These are phyloP conservation scores for Pseudogymnoascus sp. DNA, from an alignment of 2,329 filamentous ascomycete species.

Conservation along the genomic window DNA sequence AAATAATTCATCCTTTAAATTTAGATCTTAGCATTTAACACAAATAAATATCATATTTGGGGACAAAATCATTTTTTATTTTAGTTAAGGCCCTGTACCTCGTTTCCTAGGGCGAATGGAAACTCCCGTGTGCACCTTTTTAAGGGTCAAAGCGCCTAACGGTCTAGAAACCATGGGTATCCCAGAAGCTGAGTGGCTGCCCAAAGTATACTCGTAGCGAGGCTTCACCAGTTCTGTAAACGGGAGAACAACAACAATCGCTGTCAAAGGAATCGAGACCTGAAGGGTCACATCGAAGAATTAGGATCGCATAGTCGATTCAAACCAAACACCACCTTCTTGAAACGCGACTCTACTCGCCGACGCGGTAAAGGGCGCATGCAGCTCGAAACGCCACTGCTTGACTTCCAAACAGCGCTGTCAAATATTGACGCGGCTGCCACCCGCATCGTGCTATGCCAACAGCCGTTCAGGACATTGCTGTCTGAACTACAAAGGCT, in stretches of 20 bases:
- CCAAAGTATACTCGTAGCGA: neutral
- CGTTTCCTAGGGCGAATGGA: neutral
- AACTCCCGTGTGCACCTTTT: neutral
- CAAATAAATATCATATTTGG: neutral
- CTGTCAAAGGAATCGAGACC: slow-evolving; percentile 1
- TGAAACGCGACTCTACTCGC: neutral
- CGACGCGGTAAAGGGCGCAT: neutral
- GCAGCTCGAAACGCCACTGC: neutral
- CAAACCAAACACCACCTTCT: neutral
- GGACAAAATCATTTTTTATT: neutral
- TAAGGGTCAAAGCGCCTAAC: slow-evolving; percentile 3
- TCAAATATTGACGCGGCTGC: slow-evolving; percentile 7
- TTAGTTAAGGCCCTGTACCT: neutral
- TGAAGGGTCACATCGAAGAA: neutral
- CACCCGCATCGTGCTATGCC: slow-evolving; percentile 5
- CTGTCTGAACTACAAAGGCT: neutral
- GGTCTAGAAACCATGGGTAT: neutral
- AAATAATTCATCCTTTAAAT: neutral
- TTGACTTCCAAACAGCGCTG: neutral
- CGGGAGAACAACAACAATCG: neutral
- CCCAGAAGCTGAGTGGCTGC: neutral
- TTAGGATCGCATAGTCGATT: slow-evolving; percentile 4
- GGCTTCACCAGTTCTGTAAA: neutral
- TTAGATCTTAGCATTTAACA: neutral
- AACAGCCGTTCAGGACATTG: neutral